A percentile compares a stretch with the other conserved stretches of the same genome.
Conservation (phyloP, 805 yeast genomes). For the Lipomyces spencermartinsiae region DNA sequence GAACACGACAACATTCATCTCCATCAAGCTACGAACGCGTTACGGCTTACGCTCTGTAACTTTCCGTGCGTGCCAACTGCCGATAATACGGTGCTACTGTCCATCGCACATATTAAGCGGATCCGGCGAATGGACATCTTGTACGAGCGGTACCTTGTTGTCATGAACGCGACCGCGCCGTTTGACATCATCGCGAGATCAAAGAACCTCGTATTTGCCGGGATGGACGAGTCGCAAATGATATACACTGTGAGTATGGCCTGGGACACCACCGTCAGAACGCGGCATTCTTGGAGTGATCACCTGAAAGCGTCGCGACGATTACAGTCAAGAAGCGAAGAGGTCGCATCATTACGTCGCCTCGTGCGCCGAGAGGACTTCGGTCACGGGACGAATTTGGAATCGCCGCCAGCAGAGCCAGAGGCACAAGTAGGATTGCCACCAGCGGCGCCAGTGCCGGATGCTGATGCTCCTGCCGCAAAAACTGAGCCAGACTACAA, state of each 20-base stretch:
- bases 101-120: constrained; percentile 20
- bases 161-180: constrained; percentile 27
- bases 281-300: constrained; percentile 18
- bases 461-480: background rate
- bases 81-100: constrained; percentile 18
- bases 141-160: constrained; percentile 20
- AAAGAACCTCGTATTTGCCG: constrained; percentile 21
- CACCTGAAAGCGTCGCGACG: background rate
- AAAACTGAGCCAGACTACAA: background rate
- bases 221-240: constrained; percentile 24
- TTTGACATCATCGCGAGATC: constrained; percentile 19
- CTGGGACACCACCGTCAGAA: constrained; percentile 19
- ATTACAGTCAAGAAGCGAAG: background rate
- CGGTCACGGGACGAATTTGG: background rate
- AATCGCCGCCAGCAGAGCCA: background rate
- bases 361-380: background rate
- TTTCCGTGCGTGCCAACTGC: constrained; percentile 24
- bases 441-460: background rate
- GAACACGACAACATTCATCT: background rate
- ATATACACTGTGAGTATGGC: constrained; percentile 18
- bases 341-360: background rate
- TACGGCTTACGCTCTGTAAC: constrained; percentile 20
- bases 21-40: constrained; percentile 24
- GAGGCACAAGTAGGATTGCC: background rate
- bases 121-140: constrained; percentile 8